Evolutionary conservation across 768 basidiomycete genomes (phyloP).

Genomic region (Lentinula edodes): DNA sequence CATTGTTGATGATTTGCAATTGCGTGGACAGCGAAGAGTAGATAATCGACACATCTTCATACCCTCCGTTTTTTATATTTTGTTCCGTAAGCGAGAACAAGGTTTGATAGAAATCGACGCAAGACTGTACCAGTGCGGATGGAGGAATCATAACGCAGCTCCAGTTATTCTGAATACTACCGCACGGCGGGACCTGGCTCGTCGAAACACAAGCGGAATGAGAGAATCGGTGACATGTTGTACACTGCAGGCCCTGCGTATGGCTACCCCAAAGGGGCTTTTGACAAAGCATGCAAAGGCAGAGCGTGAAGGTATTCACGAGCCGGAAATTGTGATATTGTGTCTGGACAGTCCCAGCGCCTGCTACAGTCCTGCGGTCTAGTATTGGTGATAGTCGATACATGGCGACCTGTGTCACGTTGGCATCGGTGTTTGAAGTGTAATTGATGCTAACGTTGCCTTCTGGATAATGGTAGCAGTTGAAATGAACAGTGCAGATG

Average conservation of each 20-base stretch:
- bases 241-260: constrained; percentile 61
- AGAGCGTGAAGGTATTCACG: constrained; percentile 68
- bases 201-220: constrained; percentile 47
- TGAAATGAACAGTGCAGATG: constrained; percentile 65
- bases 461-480: constrained; percentile 70
- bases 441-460: constrained; percentile 59
- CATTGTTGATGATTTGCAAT: constrained; percentile 60
- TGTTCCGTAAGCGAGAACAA: constrained; percentile 35
- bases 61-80: constrained; percentile 41
- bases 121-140: constrained; percentile 50
- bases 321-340: constrained; percentile 47
- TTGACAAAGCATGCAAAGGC: constrained; percentile 63
- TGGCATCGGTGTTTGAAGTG: constrained; percentile 33
- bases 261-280: constrained; percentile 70
- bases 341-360: constrained; percentile 14
- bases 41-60: constrained; percentile 67
- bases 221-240: constrained; percentile 52
- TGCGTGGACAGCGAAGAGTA: constrained; percentile 62
- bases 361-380: constrained; percentile 21
- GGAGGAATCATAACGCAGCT: constrained; percentile 47
- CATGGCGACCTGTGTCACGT: constrained; percentile 53
- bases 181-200: constrained; percentile 32
- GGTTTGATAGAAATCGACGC: constrained; percentile 45
- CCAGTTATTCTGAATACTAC: constrained; percentile 30
- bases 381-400: constrained; percentile 54